Percentiles rank a stretch among this genome's conserved stretches.
phyloP scores from a whole-genome alignment of 768 basidiomycete genomes.

The Ramaria rubella region DNA sequence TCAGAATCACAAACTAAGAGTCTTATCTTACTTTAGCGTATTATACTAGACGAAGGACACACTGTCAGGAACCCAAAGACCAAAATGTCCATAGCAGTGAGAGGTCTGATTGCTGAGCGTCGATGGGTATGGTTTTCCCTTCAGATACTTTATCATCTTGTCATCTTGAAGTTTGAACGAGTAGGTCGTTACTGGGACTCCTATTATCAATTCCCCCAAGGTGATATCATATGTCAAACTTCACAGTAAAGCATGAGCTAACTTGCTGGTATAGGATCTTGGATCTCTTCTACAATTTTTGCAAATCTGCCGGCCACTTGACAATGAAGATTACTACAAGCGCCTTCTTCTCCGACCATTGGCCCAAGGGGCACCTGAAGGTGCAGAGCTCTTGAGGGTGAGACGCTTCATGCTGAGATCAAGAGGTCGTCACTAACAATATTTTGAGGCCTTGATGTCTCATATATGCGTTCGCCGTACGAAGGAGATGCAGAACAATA shows the following conservation, averaged over 20 bases:
- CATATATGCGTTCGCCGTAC: slow-evolving; percentile 76
- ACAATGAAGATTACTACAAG: slow-evolving; percentile 78
- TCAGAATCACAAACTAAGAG: too few species aligned
- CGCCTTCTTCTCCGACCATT: slow-evolving; percentile 72
- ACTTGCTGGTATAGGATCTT: slow-evolving; percentile 54
- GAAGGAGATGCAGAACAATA: slow-evolving; percentile 85
- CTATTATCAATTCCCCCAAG: slow-evolving; percentile 80
- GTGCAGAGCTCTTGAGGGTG: slow-evolving; percentile 67
- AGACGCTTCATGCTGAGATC: slow-evolving; percentile 14
- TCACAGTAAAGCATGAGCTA: not conserved
- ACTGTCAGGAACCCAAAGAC: slow-evolving; percentile 80
- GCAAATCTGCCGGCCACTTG: slow-evolving; percentile 76
- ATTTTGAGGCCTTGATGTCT: slow-evolving; percentile 61
- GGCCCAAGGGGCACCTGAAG: slow-evolving; percentile 57
- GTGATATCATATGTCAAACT: slow-evolving; percentile 25
- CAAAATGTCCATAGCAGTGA: slow-evolving; percentile 71
- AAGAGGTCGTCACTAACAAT: not conserved
- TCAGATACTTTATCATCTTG: not conserved
- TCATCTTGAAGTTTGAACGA: not conserved
- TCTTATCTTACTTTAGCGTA: slow-evolving; percentile 37
- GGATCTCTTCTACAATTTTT: slow-evolving; percentile 83
- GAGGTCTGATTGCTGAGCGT: slow-evolving; percentile 55
- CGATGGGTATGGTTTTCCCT: slow-evolving; percentile 46
- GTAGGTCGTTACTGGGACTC: slow-evolving; percentile 67
- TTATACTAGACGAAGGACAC: slow-evolving; percentile 89